A percentile compares a stretch with the other conserved stretches of the same genome.
phyloP scores from a whole-genome alignment of 2,329 filamentous ascomycete species.

The Phyllosticta ampelicida region DNA sequence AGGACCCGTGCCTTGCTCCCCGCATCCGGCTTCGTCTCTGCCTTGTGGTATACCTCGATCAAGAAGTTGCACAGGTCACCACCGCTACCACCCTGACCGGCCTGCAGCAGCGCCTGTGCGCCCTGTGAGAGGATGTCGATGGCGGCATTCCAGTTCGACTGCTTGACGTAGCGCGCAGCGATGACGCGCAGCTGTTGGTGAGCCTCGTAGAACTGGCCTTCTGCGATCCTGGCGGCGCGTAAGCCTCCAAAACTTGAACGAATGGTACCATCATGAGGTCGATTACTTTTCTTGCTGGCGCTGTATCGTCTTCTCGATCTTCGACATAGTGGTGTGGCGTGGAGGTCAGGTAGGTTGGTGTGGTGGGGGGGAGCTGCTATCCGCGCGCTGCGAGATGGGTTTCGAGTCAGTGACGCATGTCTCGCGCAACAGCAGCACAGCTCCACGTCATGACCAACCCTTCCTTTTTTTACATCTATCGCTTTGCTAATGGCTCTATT shows the following conservation, averaged over 20 bases:
- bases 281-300: slow-evolving; percentile 65
- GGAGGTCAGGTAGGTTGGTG: neutral
- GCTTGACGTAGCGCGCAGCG: slow-evolving; percentile 85
- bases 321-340: slow-evolving; percentile 21
- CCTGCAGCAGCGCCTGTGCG: slow-evolving; percentile 73
- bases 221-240: slow-evolving; percentile 54
- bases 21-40: slow-evolving; percentile 66
- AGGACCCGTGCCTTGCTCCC: slow-evolving; percentile 62
- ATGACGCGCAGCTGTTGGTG: slow-evolving; percentile 97
- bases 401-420: neutral
- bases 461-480: neutral
- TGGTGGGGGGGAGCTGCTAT: neutral
- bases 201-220: slow-evolving; percentile 94
- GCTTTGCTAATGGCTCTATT: neutral
- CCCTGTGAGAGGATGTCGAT: slow-evolving; percentile 80
- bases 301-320: slow-evolving; percentile 61
- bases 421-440: neutral
- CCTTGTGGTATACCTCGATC: slow-evolving; percentile 84
- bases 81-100: slow-evolving; percentile 86
- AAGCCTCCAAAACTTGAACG: slow-evolving; percentile 10
- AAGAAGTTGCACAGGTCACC: slow-evolving; percentile 82
- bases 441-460: neutral
- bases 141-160: slow-evolving; percentile 71
- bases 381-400: neutral
- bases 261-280: neutral